phyloP scores from a whole-genome alignment of 495 filamentous ascomycete species.

The Schizothecium vesticola region DNA sequence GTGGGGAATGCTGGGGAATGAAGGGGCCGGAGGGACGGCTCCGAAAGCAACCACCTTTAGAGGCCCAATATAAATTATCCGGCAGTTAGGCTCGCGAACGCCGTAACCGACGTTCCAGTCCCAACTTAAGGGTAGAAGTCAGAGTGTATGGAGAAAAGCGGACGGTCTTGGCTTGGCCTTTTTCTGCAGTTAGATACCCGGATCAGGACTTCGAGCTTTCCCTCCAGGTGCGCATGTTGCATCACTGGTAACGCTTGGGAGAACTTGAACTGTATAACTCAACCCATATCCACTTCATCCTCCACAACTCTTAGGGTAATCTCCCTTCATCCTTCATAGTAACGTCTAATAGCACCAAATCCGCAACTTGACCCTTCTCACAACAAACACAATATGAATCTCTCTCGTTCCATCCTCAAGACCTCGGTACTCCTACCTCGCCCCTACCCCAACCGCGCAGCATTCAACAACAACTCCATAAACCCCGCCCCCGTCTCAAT shows the following conservation, averaged over 20 bases:
- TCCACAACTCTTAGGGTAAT: too few relatives aligned
- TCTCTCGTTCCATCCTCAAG: background rate
- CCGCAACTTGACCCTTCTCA: background rate
- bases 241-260: too few relatives aligned
- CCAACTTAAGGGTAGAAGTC: too few relatives aligned
- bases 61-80: slow-evolving; percentile 4
- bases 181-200: too few relatives aligned
- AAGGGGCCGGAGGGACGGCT: background rate
- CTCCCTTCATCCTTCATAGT: too few relatives aligned
- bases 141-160: background rate
- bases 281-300: too few relatives aligned
- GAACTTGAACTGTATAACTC: too few relatives aligned
- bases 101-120: background rate
- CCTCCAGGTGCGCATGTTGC: too few relatives aligned
- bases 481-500: background rate
- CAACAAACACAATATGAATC: background rate
- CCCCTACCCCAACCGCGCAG: background rate
- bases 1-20: background rate
- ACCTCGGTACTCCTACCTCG: too few relatives aligned
- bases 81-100: background rate
- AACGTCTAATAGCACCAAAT: background rate
- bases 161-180: background rate
- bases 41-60: background rate
- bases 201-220: too few relatives aligned
- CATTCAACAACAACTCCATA: slow-evolving; percentile 4